Evolutionary conservation across 106 monocot species (phyloP).

Genomic region (Posidonia australis): DNA sequence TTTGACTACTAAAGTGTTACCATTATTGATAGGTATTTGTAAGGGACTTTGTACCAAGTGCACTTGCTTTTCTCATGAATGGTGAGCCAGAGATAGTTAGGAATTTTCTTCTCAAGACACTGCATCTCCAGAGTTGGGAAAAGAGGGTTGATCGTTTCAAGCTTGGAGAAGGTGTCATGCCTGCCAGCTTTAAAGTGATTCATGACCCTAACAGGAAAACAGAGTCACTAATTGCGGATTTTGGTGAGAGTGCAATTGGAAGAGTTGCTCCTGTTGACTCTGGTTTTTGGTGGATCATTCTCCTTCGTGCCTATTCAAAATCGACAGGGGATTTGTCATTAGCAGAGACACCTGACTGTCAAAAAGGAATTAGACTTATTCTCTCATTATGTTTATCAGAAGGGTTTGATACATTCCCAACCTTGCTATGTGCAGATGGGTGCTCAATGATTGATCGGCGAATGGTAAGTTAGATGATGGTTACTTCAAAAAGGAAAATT

Average conservation of each 20-base stretch:
- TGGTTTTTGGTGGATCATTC: conserved; percentile 26
- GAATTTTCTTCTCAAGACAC: conserved; percentile 20
- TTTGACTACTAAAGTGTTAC: not conserved
- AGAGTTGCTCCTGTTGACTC: conserved; percentile 23
- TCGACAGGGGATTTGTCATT: conserved; percentile 17
- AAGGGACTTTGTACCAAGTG: conserved; percentile 22
- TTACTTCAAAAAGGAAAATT: not conserved
- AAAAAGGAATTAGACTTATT: conserved; percentile 20
- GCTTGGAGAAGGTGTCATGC: conserved; percentile 24
- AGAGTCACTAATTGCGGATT: conserved; percentile 12
- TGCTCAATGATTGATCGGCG: conserved; percentile 23
- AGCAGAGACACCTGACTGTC: conserved; percentile 18
- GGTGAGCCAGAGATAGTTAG: conserved; percentile 18
- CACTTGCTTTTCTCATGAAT: conserved; percentile 24
- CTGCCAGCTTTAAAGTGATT: conserved; percentile 19
- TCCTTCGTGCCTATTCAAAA: conserved; percentile 20
- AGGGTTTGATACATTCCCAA: conserved; percentile 20
- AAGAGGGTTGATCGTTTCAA: conserved; percentile 18
- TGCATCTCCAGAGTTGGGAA: conserved; percentile 19
- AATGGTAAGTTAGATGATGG: conserved; percentile 7
- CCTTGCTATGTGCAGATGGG: conserved; percentile 17
- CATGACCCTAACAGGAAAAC: conserved; percentile 13
- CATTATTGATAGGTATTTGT: conserved; percentile 11
- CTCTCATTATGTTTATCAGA: conserved; percentile 15
- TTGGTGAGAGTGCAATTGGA: conserved; percentile 24